Base-by-base conservation (phyloP, 495 filamentous ascomycete genomes). In the Penicilliopsis zonata region DNA sequence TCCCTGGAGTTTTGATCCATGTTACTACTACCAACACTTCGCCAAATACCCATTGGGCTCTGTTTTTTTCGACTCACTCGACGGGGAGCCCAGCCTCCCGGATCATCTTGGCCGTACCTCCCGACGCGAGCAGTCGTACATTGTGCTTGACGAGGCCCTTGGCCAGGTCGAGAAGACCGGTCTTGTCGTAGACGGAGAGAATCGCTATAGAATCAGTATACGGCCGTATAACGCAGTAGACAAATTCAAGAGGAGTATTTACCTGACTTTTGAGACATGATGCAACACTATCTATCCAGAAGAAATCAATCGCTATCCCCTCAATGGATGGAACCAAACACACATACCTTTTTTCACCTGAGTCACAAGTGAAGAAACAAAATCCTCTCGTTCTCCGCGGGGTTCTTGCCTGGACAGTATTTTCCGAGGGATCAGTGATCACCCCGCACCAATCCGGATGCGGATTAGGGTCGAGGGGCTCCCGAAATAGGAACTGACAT, bases 131-230 rank as follows among this genome's bases (percentile, higher is more conserved):
- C 46, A 98, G 74, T 39, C 88, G 79, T 44, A 95, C 82, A 71
- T 92, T 80, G 41, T 90, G 68, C 66, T 93, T 74, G 43, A 81
- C 74, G 22, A 98, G 72, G 42, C 90, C 90, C 57, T 95, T 96
- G 40, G 90, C 90, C 33, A 98, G 71, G 60, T 98, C 90, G 27
- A 98, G 64, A 36, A 98, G 72, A 31, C 90, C 90, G 34, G 87
- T 94, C 79, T 98, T 98, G 67, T 98, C 82, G 52, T 87, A 96
- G 67, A 96, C 92, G 43, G 86, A 94, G 49, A 98, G 72, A 48
- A 98, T 96, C 25, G 90, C 90, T 79, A 63, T 25, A 9, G 30
- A 4, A 18, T 5, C 21, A 23, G 6, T 33, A 5, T 9, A 15
- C 5, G 13, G 28, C 5, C 9, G 10, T 30, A n/a, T n/a, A n/a